Evolutionary conservation across 2,329 filamentous ascomycete species (phyloP), one percentile per base, ranked within the genome.

Genomic region (Nemania diffusa): DNA sequence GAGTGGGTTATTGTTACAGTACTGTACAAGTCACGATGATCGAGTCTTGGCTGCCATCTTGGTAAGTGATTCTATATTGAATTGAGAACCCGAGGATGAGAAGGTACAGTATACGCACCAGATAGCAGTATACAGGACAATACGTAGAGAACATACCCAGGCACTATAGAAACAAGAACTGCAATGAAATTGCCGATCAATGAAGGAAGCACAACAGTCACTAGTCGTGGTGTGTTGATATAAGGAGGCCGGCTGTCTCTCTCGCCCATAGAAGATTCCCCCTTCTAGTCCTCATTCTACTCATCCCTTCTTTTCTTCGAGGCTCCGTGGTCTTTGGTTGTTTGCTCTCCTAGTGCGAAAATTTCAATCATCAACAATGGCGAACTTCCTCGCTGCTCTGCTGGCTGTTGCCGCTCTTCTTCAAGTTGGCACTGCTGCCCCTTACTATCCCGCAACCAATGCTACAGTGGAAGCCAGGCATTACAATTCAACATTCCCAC

Each of bases 361-460:
- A 17, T 27, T 7, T 32, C 64, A 50, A 68, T 62, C 22, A 32
- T 58, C 52, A 69, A 61, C 68, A 56, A 77, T 77, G 75, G 73
- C 75, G 64, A 73, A 73, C 22, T 75, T 77, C 70, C 69, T 77
- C 69, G 68, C 73, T 71, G 70, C 70, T 64, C 58, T 76, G 34
- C 62, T 77, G 71, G 74, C 75, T 60, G 70, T 64, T 50, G 71
- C 67, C 51, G 73, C 73, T 68, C 69, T 75, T 66, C 55, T 75
- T 57, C 71, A 74, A 53, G 71, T 73, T 57, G 71, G 69, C 68
- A 69, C 69, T 57, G 74, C 74, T 62, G 73, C 67, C 52, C 74
- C 74, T 34, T 75, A 59, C 61, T 64, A 66, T 24, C 50, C 67
- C 5, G 6, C 60, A 27, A 63, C 57, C 66, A 67, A 65, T 42